phyloP scores from a whole-genome alignment of 176 grass and related monocot genomes.

The Puccinellia tenuiflora region DNA sequence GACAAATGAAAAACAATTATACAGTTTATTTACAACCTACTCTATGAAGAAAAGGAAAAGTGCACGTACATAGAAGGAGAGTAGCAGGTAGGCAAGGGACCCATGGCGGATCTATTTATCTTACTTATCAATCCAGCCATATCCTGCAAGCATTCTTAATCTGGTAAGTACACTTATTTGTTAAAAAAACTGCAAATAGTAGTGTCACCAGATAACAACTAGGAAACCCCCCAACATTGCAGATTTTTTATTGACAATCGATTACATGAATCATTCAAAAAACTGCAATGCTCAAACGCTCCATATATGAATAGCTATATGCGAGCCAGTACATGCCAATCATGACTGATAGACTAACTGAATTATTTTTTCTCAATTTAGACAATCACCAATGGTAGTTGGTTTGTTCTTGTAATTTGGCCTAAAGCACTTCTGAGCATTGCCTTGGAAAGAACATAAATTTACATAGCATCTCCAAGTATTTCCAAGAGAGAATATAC shows the following conservation, averaged over 20 bases:
- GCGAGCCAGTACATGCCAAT: neutral
- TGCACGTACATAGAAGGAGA: constrained; percentile 76
- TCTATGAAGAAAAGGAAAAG: constrained; percentile 13
- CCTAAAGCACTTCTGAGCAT: neutral
- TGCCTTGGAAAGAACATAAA: neutral
- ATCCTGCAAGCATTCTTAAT: constrained; percentile 58
- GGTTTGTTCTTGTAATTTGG: neutral
- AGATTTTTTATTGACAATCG: neutral
- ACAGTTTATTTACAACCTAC: constrained; percentile 1
- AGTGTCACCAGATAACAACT: neutral
- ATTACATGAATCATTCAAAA: neutral
- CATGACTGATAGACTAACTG: neutral
- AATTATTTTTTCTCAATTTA: neutral
- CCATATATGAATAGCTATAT: neutral
- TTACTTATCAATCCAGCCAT: constrained; percentile 99
- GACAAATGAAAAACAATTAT: neutral
- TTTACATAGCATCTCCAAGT: neutral
- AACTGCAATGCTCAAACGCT: neutral
- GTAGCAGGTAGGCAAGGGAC: constrained; percentile 83
- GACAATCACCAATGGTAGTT: neutral
- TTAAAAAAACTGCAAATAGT: neutral
- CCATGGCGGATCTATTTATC: constrained; percentile 90
- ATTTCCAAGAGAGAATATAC: neutral
- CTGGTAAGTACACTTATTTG: neutral
- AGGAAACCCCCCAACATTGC: neutral